Evolutionary conservation across 2,329 filamentous ascomycete genomes (phyloP).

Genomic region (Lasiodiplodia hormozganensis): DNA sequence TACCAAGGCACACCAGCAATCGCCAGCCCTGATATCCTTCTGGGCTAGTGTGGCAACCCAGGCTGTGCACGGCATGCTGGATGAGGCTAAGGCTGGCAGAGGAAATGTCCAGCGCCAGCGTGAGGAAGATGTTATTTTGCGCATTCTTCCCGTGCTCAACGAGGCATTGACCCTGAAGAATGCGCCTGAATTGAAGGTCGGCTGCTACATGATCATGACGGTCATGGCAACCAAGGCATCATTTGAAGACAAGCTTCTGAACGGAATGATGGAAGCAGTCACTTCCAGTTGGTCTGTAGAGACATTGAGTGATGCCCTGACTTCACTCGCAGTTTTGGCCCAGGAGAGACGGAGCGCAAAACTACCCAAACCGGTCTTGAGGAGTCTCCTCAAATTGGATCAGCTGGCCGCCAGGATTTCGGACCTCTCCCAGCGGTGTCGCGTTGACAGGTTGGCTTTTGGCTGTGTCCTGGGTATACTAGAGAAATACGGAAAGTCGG

Average conservation of each 20-base stretch:
- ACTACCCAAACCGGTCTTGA: constrained; percentile 73
- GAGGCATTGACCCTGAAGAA: constrained; percentile 78
- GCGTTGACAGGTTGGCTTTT: constrained; percentile 74
- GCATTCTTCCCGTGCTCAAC: constrained; percentile 72
- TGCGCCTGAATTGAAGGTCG: constrained; percentile 79
- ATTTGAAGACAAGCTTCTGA: constrained; percentile 80
- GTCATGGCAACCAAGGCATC: constrained; percentile 84
- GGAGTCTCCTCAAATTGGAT: constrained; percentile 69
- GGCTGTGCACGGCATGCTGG: constrained; percentile 81
- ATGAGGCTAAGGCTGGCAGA: constrained; percentile 77
- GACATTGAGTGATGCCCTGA: constrained; percentile 74
- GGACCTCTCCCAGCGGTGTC: constrained; percentile 68
- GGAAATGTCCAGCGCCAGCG: constrained; percentile 78
- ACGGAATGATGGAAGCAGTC: constrained; percentile 88
- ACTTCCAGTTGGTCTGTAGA: constrained; percentile 77
- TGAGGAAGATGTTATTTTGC: constrained; percentile 77
- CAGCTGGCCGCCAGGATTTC: constrained; percentile 66
- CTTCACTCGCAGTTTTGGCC: constrained; percentile 81
- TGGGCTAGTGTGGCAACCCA: constrained; percentile 92
- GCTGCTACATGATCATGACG: constrained; percentile 88
- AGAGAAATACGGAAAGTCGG: constrained; percentile 23
- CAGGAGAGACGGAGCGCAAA: constrained; percentile 76
- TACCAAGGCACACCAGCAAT: constrained; percentile 73
- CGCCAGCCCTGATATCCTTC: constrained; percentile 81
- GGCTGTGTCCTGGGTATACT: constrained; percentile 68